Conservation (phyloP, 2,329 filamentous ascomycete genomes). For the Cordyceps cicadae region DNA sequence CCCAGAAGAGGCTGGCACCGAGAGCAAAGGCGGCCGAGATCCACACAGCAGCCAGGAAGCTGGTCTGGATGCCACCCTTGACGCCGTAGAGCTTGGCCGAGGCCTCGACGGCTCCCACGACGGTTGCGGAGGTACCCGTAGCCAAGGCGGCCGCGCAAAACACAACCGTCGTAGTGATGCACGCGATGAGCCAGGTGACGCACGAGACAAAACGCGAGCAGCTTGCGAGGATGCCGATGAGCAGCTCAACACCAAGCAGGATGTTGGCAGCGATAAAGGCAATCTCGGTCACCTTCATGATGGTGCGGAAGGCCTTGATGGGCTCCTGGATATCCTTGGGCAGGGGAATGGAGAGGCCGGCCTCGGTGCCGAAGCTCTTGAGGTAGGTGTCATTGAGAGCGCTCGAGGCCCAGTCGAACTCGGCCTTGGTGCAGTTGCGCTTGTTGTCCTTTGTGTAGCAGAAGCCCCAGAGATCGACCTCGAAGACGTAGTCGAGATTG, state of each 20-base stretch:
- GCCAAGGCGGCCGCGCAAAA: slow-evolving; percentile 63
- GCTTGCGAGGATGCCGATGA: slow-evolving; percentile 74
- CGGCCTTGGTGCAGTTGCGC: slow-evolving; percentile 59
- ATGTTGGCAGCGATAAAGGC: slow-evolving; percentile 68
- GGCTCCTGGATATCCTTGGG: slow-evolving; percentile 59
- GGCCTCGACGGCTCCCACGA: slow-evolving; percentile 58
- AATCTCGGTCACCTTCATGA: slow-evolving; percentile 75
- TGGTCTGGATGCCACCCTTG: slow-evolving; percentile 54
- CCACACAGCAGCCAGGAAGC: slow-evolving; percentile 69
- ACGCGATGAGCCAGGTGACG: slow-evolving; percentile 68
- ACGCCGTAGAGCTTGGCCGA: slow-evolving; percentile 66
- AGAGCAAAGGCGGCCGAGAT: slow-evolving; percentile 70
- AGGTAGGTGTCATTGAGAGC: slow-evolving; percentile 56
- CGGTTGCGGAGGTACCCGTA: slow-evolving; percentile 63
- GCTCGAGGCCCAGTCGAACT: slow-evolving; percentile 70
- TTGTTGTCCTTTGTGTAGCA: slow-evolving; percentile 54
- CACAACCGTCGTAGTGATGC: slow-evolving; percentile 46
- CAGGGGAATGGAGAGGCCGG: slow-evolving; percentile 51
- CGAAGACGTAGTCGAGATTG: slow-evolving; percentile 67
- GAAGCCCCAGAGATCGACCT: slow-evolving; percentile 79
- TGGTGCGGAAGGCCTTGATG: slow-evolving; percentile 63
- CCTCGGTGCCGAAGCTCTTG: slow-evolving; percentile 40
- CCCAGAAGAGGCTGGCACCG: slow-evolving; percentile 77
- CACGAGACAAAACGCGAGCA: slow-evolving; percentile 77
- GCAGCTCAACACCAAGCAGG: slow-evolving; percentile 60